phyloP scores from a whole-genome alignment of 2,329 filamentous ascomycete species.

The Fusarium cyanostomum region DNA sequence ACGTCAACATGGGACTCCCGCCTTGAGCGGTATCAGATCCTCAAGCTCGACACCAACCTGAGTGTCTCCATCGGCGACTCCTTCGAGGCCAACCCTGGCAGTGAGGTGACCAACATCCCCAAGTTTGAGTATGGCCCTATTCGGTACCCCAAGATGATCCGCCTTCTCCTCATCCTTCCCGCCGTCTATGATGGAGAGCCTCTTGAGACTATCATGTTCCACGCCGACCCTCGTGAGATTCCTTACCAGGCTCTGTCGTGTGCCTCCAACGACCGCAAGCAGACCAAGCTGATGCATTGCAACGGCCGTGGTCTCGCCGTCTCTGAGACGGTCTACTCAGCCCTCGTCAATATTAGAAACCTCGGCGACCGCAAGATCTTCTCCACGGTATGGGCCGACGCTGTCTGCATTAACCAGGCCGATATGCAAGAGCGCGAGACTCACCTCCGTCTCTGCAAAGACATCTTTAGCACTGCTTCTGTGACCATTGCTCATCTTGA shows the following conservation, averaged over 20 bases:
- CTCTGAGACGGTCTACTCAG: slow-evolving; percentile 6
- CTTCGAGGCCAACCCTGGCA: slow-evolving; percentile 7
- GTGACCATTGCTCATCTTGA: slow-evolving; percentile 9
- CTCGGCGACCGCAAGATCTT: slow-evolving; percentile 13
- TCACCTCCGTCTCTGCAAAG: slow-evolving; percentile 9
- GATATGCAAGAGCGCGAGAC: slow-evolving; percentile 4
- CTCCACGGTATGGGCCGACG: slow-evolving; percentile 6
- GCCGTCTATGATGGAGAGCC: slow-evolving; percentile 4
- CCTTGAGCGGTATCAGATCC: slow-evolving; percentile 6
- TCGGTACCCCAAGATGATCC: slow-evolving; percentile 11
- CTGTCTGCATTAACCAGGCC: slow-evolving; percentile 9
- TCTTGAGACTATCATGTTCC: slow-evolving; percentile 13
- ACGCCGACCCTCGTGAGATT: slow-evolving; percentile 6
- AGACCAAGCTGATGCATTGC: slow-evolving; percentile 14
- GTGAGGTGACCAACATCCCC: slow-evolving; percentile 8
- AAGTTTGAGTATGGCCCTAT: slow-evolving; percentile 10
- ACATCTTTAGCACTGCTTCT: slow-evolving; percentile 8
- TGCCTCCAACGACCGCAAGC: slow-evolving; percentile 9
- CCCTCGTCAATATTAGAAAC: slow-evolving; percentile 9
- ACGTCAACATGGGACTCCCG: slow-evolving; percentile 10
- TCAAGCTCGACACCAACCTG: slow-evolving; percentile 9
- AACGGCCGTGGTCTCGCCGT: slow-evolving; percentile 3
- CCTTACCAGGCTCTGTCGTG: slow-evolving; percentile 8
- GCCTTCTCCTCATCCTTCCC: slow-evolving; percentile 8
- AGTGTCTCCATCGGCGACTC: slow-evolving; percentile 8